Percentiles rank a stretch among this genome's conserved stretches.
Conservation (phyloP, 2,329 filamentous ascomycete species). For the Colletotrichum lindemuthianum region DNA sequence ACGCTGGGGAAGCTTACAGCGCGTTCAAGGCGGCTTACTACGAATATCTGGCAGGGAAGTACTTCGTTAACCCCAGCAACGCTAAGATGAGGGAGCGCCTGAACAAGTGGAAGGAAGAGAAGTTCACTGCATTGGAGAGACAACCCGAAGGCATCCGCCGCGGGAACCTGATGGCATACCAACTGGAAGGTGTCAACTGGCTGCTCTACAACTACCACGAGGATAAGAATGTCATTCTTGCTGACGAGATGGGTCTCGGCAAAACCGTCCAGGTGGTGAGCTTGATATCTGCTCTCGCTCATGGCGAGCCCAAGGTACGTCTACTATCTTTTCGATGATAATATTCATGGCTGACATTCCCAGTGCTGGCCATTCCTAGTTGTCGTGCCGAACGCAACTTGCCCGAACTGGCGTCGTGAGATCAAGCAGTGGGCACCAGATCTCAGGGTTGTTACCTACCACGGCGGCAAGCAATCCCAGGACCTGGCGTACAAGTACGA, state of each 20-base stretch:
- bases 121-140: conserved; percentile 75
- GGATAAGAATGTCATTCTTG: conserved; percentile 86
- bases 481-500: conserved; percentile 84
- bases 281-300: conserved; percentile 78
- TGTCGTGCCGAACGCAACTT: conserved; percentile 94
- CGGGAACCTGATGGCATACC: conserved; percentile 91
- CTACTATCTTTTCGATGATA: background rate
- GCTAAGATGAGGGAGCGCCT: conserved; percentile 74
- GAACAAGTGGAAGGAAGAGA: conserved; percentile 69
- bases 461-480: conserved; percentile 79
- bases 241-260: conserved; percentile 97
- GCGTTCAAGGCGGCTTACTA: conserved; percentile 87
- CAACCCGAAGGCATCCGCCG: conserved; percentile 81
- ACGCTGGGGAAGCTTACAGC: conserved; percentile 73
- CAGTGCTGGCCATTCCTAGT: conserved; percentile 90
- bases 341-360: conserved; percentile 32
- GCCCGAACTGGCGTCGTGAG: conserved; percentile 96
- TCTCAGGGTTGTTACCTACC: conserved; percentile 90
- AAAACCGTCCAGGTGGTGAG: conserved; percentile 96
- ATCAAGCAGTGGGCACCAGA: conserved; percentile 93
- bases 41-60: conserved; percentile 84
- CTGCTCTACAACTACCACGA: conserved; percentile 89
- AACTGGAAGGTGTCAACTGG: conserved; percentile 94
- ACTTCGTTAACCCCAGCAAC: conserved; percentile 68
- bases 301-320: conserved; percentile 65